Conservation (phyloP, 176 grass and related monocot species). For the Triticum urartu region DNA sequence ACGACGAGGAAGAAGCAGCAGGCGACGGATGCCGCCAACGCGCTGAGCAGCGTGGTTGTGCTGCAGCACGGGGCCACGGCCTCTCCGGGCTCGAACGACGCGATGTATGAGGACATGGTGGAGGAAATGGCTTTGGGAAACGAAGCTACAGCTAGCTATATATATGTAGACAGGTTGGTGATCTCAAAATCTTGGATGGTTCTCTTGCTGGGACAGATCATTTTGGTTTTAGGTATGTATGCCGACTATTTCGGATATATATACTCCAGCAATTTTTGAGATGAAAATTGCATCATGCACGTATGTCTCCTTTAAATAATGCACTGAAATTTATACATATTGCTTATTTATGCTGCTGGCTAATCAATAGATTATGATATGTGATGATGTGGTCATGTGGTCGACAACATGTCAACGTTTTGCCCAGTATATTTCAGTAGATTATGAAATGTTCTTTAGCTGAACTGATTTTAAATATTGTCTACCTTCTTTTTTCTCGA, state of each 20-base stretch:
- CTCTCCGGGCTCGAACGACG: background rate
- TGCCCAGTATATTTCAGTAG: background rate
- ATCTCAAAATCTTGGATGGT: background rate
- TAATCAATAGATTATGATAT: background rate
- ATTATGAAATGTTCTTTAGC: background rate
- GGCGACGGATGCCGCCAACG: slow-evolving; percentile 35
- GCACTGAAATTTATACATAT: background rate
- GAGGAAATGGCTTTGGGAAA: background rate
- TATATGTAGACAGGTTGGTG: background rate
- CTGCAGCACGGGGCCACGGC: slow-evolving; percentile 27
- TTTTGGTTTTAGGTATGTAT: background rate
- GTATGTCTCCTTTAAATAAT: background rate
- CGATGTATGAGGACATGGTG: slow-evolving; percentile 35
- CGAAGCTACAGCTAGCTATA: background rate
- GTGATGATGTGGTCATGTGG: background rate
- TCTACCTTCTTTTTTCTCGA: background rate
- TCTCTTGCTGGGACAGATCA: background rate
- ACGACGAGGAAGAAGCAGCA: slow-evolving; percentile 48
- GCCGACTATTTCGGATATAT: too few relatives aligned
- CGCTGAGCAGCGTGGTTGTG: slow-evolving; percentile 28
- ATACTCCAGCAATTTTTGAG: background rate
- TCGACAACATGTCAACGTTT: background rate
- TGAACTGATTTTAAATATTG: background rate
- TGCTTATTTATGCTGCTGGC: background rate
- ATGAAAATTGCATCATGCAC: background rate